A percentile compares a stretch with the other conserved stretches of the same genome.
phyloP scores from a whole-genome alignment of 331 rosid genomes.

The Rhamnella rubrinervis region DNA sequence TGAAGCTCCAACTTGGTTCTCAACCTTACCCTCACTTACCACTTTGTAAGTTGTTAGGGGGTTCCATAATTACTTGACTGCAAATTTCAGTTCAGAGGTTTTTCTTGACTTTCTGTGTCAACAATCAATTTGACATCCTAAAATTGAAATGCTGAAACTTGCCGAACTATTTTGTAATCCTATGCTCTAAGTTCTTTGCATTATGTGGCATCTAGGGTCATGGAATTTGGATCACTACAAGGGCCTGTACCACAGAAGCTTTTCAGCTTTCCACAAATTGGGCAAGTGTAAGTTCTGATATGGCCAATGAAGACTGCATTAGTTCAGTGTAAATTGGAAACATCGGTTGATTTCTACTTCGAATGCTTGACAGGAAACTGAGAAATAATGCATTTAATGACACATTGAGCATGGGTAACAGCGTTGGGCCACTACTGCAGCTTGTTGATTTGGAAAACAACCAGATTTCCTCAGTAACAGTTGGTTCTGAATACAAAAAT shows the following conservation, averaged over 20 bases:
- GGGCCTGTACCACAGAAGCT: slow-evolving; percentile 67
- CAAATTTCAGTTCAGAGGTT: not conserved
- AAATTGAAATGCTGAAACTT: not conserved
- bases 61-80: not conserved
- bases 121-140: too few species aligned
- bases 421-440: slow-evolving; percentile 57
- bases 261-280: slow-evolving; percentile 68
- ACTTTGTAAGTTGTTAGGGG: slow-evolving; percentile 57
- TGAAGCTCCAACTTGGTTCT: slow-evolving; percentile 72
- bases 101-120: too few species aligned
- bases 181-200: not conserved
- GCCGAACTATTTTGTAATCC: slow-evolving; percentile 1
- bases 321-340: not conserved
- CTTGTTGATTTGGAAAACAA: slow-evolving; percentile 81
- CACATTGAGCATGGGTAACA: slow-evolving; percentile 65
- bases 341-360: not conserved
- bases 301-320: not conserved
- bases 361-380: slow-evolving; percentile 55
- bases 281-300: slow-evolving; percentile 66
- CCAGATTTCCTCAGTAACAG: slow-evolving; percentile 42
- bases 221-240: slow-evolving; percentile 70
- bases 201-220: slow-evolving; percentile 35
- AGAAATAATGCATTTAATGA: slow-evolving; percentile 52
- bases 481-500: slow-evolving; percentile 44
- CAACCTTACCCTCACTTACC: slow-evolving; percentile 58